Base-by-base conservation (phyloP, 768 basidiomycete genomes). In the Auricularia sp. region DNA sequence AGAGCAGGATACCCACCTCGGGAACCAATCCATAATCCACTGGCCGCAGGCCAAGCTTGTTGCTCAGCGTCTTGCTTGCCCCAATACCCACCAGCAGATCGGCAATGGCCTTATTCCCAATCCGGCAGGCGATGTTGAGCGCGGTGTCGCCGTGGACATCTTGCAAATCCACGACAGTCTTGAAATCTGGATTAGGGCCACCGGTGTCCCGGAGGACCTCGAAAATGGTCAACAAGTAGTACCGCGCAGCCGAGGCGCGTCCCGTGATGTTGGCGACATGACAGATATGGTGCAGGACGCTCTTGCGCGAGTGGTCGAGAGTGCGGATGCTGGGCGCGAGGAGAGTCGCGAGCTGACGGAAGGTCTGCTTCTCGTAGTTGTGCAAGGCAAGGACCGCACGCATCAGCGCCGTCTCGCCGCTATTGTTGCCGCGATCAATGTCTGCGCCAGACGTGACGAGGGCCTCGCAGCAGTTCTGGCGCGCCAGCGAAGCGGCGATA, bases 81-180 rank as follows among this genome's bases (percentile, higher is more conserved):
- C 94, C 94, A 7, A 94, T 91, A 71, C 97, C 95, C 66, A 99
- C 70, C 69, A 98, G 75, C 3, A 92, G 88, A 70, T 89, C 81
- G 14, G 98, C 94, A 66, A 98, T 74, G 67, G 88, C 87, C 67
- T 89, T 81, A 73, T 94, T 97, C 1, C 97, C 97, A 1, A 98
- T 89, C 64, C 96, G 78, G 0, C 96, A 95, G 14, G 96, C 93
- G 70, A 98, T 91, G 76, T 97, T 97, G 70, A 99, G 75, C 6
- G 93, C 93, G 0, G 96, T 98, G 72, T 99, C 97, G 0, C 96
- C 97, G 73, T 98, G 89, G 69, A 91, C 86, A 71, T 99, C 97
- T 75, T 93, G 92, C 51, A 96, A 77, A 74, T 98, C 93, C 11
- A 98, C 87, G 62, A 98, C 76, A 3, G 84, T 86, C 69, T 81